These are phyloP conservation scores for Daldinia sp. DNA, from an alignment of 2,329 filamentous ascomycete species.

Conservation along the genomic window DNA sequence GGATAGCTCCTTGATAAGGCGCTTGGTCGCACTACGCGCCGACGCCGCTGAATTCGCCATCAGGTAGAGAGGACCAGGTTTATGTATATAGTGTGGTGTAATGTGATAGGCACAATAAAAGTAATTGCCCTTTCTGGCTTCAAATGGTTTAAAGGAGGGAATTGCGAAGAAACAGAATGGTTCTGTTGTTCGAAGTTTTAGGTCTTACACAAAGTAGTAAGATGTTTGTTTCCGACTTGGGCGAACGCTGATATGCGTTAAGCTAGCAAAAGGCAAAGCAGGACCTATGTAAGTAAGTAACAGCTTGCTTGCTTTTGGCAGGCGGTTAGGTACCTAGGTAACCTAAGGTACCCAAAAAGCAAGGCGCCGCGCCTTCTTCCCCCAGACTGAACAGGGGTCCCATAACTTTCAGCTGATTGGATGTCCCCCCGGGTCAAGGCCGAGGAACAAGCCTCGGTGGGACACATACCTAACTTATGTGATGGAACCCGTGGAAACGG, in stretches of 20 bases:
- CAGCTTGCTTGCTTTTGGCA: neutral
- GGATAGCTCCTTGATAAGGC: conserved; percentile 70
- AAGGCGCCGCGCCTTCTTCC: neutral
- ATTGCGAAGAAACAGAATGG: too few species aligned
- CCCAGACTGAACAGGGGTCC: neutral
- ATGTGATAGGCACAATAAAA: neutral
- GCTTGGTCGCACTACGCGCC: conserved; percentile 64
- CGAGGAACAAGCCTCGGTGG: conserved; percentile 23
- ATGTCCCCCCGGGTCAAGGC: conserved; percentile 12
- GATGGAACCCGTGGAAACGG: conserved; percentile 3
- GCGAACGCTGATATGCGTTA: neutral
- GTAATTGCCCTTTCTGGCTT: neutral
- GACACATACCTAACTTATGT: neutral
- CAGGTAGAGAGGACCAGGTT: neutral
- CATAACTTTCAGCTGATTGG: neutral
- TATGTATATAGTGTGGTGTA: neutral
- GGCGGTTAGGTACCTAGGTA: conserved; percentile 7
- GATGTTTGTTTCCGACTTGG: neutral
- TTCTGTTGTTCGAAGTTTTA: too few species aligned
- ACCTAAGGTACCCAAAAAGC: conserved; percentile 1
- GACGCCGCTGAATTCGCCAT: neutral
- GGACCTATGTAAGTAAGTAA: too few species aligned
- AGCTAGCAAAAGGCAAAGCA: neutral
- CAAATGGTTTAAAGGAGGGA: too few species aligned
- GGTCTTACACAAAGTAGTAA: too few species aligned